Base-by-base conservation (phyloP, 2,329 filamentous ascomycete genomes). In the Xenoacremonium recifei region DNA sequence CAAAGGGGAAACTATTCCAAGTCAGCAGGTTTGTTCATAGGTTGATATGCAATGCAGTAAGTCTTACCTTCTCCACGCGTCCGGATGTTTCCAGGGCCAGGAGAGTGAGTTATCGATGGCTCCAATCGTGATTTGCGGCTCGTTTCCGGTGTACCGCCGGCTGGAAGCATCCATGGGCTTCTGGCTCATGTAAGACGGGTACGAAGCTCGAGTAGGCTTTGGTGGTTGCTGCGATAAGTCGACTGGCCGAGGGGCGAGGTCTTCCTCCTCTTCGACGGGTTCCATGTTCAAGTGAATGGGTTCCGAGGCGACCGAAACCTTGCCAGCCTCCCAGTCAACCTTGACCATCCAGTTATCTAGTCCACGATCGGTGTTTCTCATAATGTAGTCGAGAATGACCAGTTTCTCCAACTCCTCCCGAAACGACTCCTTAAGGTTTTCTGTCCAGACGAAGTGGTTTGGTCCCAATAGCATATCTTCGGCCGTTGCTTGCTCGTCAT, bases 311-410 rank as follows among this genome's bases (percentile, higher is more conserved):
- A 99, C 89, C 6, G 87, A 89, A 11, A 93, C 92, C 57, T 86
- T 80, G 58, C 93, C 82, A 3, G 79, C 83, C 54, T 89, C 80
- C 76, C 84, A 89, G 64, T 99, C 91, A 21, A 99, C 88, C 65
- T 89, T 93, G 61, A 99, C 90, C 93, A 99, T 99, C 93, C 93
- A 99, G 58, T 99, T 99, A 64, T 99, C 93, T 42, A 96, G 73
- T 2, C 93, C 93, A 67, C 93, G 81, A 64, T 99, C 93, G 2
- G 93, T 99, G 61, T 99, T 99, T 44, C 93, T 82, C 93, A 99
- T 99, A 50, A 99, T 95, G 63, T 99, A 99, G 67, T 99, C 93
- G 51, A 99, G 68, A 58, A 99, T 95, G 17, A 99, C 95, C 6
- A 99, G 75, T 66, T 96, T 97, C 69, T 99, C 93, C 35, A 99